A percentile compares a stretch with the other conserved stretches of the same genome.
These are phyloP conservation scores for Pyracantha coccinea DNA, from an alignment of 331 rosid species.

Conservation along the genomic window DNA sequence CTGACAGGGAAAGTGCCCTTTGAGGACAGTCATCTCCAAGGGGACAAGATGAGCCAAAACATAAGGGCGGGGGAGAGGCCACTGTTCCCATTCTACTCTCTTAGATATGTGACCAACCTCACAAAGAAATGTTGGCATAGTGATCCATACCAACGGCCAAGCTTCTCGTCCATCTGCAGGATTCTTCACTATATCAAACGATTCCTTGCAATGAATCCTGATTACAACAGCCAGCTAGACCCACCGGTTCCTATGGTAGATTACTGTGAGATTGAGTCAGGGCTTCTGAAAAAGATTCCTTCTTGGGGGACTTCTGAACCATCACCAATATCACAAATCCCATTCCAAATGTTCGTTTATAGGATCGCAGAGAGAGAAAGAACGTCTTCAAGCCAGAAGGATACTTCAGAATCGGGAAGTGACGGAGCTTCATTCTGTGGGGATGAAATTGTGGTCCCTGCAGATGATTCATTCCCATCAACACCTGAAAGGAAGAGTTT, in stretches of 20 bases:
- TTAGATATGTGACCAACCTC: conserved; percentile 61
- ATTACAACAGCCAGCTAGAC: conserved; percentile 40
- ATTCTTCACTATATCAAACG: conserved; percentile 61
- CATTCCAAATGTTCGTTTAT: conserved; percentile 77
- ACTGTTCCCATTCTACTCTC: conserved; percentile 54
- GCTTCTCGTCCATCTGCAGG: conserved; percentile 77
- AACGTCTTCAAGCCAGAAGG: conserved; percentile 20
- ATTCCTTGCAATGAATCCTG: conserved; percentile 62
- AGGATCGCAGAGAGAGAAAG: conserved; percentile 48
- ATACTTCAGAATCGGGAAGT: conserved; percentile 69
- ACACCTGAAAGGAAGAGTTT: conserved; percentile 37
- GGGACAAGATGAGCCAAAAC: conserved; percentile 82
- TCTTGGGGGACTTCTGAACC: conserved; percentile 41
- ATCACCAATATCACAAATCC: conserved; percentile 40
- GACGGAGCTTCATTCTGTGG: conserved; percentile 63
- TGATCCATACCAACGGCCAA: conserved; percentile 68
- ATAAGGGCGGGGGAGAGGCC: conserved; percentile 92
- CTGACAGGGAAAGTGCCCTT: conserved; percentile 89
- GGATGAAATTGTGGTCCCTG: conserved; percentile 40
- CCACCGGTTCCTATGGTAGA: conserved; percentile 49
- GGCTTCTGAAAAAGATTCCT: conserved; percentile 49
- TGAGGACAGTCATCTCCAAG: conserved; percentile 89
- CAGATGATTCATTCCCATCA: conserved; percentile 51
- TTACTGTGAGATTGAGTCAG: conserved; percentile 66
- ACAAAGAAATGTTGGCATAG: conserved; percentile 83